Conservation (phyloP, 139 green algal species). For the Zygnema circumcarinatum region DNA sequence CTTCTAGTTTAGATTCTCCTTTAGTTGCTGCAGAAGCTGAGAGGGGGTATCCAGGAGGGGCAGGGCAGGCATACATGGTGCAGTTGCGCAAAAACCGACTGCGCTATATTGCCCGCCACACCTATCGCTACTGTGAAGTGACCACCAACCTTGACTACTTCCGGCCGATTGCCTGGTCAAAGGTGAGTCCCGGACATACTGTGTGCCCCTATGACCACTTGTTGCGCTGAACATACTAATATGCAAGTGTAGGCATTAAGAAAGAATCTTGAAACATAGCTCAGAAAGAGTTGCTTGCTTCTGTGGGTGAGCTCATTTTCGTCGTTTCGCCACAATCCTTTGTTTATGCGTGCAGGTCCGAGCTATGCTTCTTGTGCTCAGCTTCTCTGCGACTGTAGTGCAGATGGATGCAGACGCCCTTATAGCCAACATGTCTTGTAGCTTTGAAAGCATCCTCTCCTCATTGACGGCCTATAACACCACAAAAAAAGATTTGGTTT, state of each 20-base stretch:
- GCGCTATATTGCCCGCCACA: constrained; percentile 16
- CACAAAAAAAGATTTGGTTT: constrained; percentile 35
- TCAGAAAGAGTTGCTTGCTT: too few relatives aligned
- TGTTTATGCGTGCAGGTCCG: neutral
- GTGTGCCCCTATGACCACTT: too few relatives aligned
- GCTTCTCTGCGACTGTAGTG: constrained; percentile 42
- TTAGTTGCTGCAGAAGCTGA: neutral
- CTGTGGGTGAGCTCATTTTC: too few relatives aligned
- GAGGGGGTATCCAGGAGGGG: neutral
- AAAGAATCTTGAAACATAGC: too few relatives aligned
- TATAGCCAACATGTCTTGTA: constrained; percentile 41
- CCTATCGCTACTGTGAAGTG: constrained; percentile 52
- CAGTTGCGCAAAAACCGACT: constrained; percentile 41
- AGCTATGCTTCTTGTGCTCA: constrained; percentile 44
- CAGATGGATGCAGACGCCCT: constrained; percentile 55
- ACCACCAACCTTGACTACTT: constrained; percentile 30
- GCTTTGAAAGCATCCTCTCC: constrained; percentile 31
- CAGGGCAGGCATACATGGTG: constrained; percentile 44
- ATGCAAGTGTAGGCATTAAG: too few relatives aligned
- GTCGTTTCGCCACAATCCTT: neutral
- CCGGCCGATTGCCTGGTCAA: constrained; percentile 29
- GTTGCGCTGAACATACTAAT: too few relatives aligned
- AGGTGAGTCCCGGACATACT: neutral
- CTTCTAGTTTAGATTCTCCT: neutral
- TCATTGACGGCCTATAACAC: constrained; percentile 32